Percentiles rank a stretch among this genome's conserved stretches.
These are phyloP conservation scores for Aspergillus brunneoviolaceus DNA, from an alignment of 2,329 filamentous ascomycete species.

Conservation along the genomic window DNA sequence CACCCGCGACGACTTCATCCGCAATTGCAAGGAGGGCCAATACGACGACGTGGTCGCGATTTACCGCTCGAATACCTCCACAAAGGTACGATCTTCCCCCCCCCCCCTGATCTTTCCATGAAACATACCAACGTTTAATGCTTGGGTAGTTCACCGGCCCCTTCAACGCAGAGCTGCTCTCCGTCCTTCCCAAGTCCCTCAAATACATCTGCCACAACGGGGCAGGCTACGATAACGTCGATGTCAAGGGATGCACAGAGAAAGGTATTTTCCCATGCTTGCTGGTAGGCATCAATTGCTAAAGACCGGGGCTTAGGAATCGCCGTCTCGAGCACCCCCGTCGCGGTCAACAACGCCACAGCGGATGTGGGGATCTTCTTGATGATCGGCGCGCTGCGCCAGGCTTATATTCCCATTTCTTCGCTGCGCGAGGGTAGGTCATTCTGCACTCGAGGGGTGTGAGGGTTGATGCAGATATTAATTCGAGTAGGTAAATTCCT, in stretches of 20 bases:
- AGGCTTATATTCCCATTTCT: conserved; percentile 43
- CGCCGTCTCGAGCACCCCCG: conserved; percentile 46
- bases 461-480: neutral
- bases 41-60: conserved; percentile 58
- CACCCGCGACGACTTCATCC: conserved; percentile 56
- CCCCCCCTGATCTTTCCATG: too few species aligned
- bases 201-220: conserved; percentile 56
- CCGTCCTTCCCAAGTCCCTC: conserved; percentile 45
- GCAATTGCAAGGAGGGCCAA: conserved; percentile 54
- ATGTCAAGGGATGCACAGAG: conserved; percentile 54
- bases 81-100: conserved; percentile 34
- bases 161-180: conserved; percentile 51
- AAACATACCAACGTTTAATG: neutral
- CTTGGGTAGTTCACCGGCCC: conserved; percentile 41
- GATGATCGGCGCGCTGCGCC: conserved; percentile 48
- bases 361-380: conserved; percentile 50
- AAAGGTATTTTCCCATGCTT: conserved; percentile 26
- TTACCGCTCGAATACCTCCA: conserved; percentile 60
- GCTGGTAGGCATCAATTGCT: neutral
- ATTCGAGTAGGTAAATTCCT: conserved; percentile 39
- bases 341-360: conserved; percentile 49
- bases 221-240: conserved; percentile 62
- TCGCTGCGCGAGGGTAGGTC: conserved; percentile 42
- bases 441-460: too few species aligned
- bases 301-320: conserved; percentile 28